Percentiles rank a stretch among this genome's conserved stretches.
Evolutionary conservation across 2,329 filamentous ascomycete genomes (phyloP).

Genomic region (Cytospora leucostoma): DNA sequence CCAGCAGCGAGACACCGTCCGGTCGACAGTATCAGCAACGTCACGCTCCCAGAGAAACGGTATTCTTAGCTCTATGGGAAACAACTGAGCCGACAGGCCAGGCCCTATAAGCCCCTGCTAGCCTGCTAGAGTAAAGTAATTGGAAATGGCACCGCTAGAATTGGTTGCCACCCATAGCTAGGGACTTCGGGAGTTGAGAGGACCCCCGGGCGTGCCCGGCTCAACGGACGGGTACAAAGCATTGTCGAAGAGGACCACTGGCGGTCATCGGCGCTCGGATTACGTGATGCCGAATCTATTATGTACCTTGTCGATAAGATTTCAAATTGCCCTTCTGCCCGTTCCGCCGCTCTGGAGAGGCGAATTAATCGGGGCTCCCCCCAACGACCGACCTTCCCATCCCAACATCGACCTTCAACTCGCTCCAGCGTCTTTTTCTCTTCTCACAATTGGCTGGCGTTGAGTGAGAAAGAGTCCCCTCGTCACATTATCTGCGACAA

Average conservation of each 20-base stretch:
- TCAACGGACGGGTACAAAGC: slow-evolving; percentile 23
- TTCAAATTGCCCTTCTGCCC: slow-evolving; percentile 3
- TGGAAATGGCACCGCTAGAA: slow-evolving; percentile 5
- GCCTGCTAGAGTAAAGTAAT: neutral
- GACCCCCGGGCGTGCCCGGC: too few species aligned
- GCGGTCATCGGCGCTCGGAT: slow-evolving; percentile 12
- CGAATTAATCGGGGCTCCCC: slow-evolving; percentile 8
- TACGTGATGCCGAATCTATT: slow-evolving; percentile 17
- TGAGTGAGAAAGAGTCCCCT: neutral
- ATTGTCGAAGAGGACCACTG: too few species aligned
- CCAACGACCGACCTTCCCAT: neutral
- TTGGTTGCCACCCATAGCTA: slow-evolving; percentile 22
- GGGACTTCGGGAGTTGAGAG: too few species aligned
- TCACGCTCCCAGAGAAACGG: too few species aligned
- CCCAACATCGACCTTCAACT: slow-evolving; percentile 1
- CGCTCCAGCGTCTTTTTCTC: neutral
- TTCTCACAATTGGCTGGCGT: neutral
- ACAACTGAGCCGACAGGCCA: too few species aligned
- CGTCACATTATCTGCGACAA: slow-evolving; percentile 28
- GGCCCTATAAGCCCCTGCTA: too few species aligned
- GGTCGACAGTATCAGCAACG: too few species aligned
- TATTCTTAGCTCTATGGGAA: too few species aligned
- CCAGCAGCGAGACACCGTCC: too few species aligned
- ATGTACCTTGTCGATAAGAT: slow-evolving; percentile 14
- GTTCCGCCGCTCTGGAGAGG: slow-evolving; percentile 18